A percentile compares a stretch with the other conserved stretches of the same genome.
These are phyloP conservation scores for Malassezia dermatis DNA, from an alignment of 1,284 basidiomycete genomes.

Conservation along the genomic window DNA sequence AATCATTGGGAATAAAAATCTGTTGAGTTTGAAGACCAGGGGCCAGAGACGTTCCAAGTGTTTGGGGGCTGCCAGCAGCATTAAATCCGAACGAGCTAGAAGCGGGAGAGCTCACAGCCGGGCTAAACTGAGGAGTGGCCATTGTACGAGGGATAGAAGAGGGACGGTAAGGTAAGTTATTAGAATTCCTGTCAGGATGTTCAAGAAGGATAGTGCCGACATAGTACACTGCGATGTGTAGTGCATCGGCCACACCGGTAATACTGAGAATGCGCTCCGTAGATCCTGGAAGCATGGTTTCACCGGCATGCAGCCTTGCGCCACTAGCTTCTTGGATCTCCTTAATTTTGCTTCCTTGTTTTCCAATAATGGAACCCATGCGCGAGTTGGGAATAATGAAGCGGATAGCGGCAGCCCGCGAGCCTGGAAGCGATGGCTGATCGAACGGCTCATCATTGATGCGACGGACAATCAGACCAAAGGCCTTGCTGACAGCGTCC, in stretches of 20 bases:
- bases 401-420: constrained; percentile 95
- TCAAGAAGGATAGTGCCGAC: constrained; percentile 94
- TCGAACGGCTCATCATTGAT: constrained; percentile 99
- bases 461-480: constrained; percentile 92
- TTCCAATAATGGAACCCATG: constrained; percentile 98
- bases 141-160: constrained; percentile 18
- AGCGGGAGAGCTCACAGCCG: constrained; percentile 1
- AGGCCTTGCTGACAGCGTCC: constrained; percentile 97
- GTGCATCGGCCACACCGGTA: constrained; percentile 97
- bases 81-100: constrained; percentile 9
- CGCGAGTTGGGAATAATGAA: constrained; percentile 93
- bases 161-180: constrained; percentile 49
- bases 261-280: constrained; percentile 87
- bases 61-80: constrained; percentile 14
- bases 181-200: constrained; percentile 60
- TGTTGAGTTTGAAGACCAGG: constrained; percentile 76
- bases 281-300: constrained; percentile 96
- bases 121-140: constrained; percentile 5
- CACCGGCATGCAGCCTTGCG: constrained; percentile 86
- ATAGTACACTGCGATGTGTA: constrained; percentile 98
- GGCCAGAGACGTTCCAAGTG: constrained; percentile 49
- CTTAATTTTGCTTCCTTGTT: constrained; percentile 94
- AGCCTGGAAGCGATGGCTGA: constrained; percentile 90
- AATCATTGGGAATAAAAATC: constrained; percentile 94
- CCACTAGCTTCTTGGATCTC: constrained; percentile 99